These are phyloP conservation scores for Hemileccinum hortonii DNA, from an alignment of 1,284 basidiomycete genomes.

Conservation along the genomic window DNA sequence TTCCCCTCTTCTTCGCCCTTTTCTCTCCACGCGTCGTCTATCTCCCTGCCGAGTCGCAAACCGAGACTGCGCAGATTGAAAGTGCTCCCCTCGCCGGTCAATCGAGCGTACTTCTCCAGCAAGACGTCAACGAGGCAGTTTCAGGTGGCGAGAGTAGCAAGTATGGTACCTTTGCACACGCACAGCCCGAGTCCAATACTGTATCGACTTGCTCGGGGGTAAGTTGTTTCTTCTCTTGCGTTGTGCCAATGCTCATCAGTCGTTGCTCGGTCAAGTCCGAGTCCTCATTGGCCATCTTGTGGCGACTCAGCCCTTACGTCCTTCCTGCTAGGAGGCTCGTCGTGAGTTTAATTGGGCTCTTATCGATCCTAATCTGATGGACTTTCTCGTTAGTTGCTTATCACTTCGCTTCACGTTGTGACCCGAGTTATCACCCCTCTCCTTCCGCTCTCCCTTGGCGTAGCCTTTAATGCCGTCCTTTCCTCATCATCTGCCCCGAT, in stretches of 20 bases:
- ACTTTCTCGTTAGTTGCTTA: conserved; percentile 47
- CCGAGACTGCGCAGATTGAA: conserved; percentile 19
- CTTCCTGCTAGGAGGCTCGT: conserved; percentile 22
- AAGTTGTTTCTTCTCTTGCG: background rate
- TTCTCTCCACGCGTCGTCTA: conserved; percentile 62
- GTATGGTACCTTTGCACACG: conserved; percentile 61
- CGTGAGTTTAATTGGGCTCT: conserved; percentile 12
- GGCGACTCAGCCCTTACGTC: conserved; percentile 22
- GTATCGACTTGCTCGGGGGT: conserved; percentile 10
- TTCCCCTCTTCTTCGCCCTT: conserved; percentile 57
- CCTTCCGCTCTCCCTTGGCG: conserved; percentile 72
- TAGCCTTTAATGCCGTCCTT: conserved; percentile 64
- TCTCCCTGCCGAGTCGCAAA: conserved; percentile 41
- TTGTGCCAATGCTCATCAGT: background rate
- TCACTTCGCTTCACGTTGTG: conserved; percentile 65
- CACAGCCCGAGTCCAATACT: conserved; percentile 7
- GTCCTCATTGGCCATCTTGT: conserved; percentile 19
- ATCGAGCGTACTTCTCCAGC: conserved; percentile 26
- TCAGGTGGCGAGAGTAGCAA: conserved; percentile 41
- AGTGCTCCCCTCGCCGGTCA: conserved; percentile 31
- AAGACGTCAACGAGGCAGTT: conserved; percentile 25
- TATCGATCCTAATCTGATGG: conserved; percentile 9
- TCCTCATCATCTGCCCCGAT: conserved; percentile 18
- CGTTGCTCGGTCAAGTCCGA: conserved; percentile 8
- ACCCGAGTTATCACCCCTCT: conserved; percentile 77